Conservation (phyloP, 495 filamentous ascomycete species). For the Tuber borchii region DNA sequence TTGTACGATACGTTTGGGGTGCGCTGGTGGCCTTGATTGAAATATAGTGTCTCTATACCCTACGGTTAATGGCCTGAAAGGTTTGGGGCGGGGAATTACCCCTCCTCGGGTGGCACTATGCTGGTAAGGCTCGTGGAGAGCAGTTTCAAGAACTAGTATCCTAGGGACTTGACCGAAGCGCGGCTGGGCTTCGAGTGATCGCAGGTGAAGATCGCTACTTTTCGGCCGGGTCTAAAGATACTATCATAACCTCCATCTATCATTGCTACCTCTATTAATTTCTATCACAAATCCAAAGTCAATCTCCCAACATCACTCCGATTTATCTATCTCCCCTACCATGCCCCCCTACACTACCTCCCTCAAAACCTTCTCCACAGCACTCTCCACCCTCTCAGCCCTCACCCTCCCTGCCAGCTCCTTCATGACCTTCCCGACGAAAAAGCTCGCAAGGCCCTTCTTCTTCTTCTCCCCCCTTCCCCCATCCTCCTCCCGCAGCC, state of each 20-base stretch:
- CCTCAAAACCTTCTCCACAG: conserved; percentile 54
- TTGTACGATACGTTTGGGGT: background rate
- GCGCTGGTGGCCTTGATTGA: background rate
- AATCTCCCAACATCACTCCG: background rate
- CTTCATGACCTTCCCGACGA: conserved; percentile 88
- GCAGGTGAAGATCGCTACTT: background rate
- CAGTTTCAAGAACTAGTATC: background rate
- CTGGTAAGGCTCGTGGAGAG: background rate
- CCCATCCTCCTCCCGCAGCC: conserved; percentile 54
- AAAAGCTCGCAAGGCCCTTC: conserved; percentile 73
- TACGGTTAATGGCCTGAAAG: background rate
- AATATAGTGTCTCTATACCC: background rate
- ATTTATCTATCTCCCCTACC: background rate
- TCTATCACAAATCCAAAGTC: background rate
- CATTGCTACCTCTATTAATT: background rate
- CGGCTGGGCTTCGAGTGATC: background rate
- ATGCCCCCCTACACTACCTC: conserved; percentile 8
- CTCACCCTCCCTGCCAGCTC: conserved; percentile 70
- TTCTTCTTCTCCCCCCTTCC: conserved; percentile 64
- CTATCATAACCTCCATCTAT: background rate
- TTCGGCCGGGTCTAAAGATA: background rate
- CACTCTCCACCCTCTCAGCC: conserved; percentile 61
- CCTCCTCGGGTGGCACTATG: background rate
- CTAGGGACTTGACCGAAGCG: background rate
- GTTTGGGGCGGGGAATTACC: background rate